Base-by-base conservation (phyloP, 2,329 filamentous ascomycete species). In the Penicillium sp. region DNA sequence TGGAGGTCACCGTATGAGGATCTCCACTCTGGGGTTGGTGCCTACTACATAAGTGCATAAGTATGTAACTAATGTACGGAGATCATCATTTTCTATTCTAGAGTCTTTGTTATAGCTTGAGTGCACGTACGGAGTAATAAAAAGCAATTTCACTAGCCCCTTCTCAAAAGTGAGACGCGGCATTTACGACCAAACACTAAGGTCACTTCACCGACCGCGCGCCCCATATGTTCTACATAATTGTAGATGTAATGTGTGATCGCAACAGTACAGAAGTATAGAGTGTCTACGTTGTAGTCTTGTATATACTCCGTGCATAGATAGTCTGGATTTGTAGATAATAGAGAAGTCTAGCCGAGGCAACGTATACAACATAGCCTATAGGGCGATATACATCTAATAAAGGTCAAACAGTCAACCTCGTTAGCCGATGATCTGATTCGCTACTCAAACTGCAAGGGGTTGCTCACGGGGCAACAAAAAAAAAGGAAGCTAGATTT, bases 371-470 rank as follows among this genome's bases (percentile, higher is more conserved):
- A 27, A 27, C 2, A 27, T 9, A n/a, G n/a, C n/a, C n/a, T n/a
- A n/a, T n/a, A 15, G 31, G 31, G 31, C 31, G 38, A 53, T 49
- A 49, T 59, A 55, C 56, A 50, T 57, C 55, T 45, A 51, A 62
- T 59, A 49, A 55, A 31, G 52, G 42, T 59, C 57, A 58, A 62
- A 45, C 41, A 50, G 23, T 36, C 39, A 41, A 49, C 41, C 43
- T 43, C 13, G 15, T 55, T 33, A 23, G 31, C 27, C 17, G 25
- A 48, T 6, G 29, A 64, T 53, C 52, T 54, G 60, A 61, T 63
- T 64, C 43, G 61, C 23, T 38, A 27, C 50, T n/a, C 29, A 2
- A 5, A 31, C 52, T 62, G 60, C 54, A 65, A 66, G 61, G 63
- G 63, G 59, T 53, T 51, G 27, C 44, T 52, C 44, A 53, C 25